Evolutionary conservation across 805 yeast species (phyloP).

Genomic region (Metschnikowia chrysomelidarum): DNA sequence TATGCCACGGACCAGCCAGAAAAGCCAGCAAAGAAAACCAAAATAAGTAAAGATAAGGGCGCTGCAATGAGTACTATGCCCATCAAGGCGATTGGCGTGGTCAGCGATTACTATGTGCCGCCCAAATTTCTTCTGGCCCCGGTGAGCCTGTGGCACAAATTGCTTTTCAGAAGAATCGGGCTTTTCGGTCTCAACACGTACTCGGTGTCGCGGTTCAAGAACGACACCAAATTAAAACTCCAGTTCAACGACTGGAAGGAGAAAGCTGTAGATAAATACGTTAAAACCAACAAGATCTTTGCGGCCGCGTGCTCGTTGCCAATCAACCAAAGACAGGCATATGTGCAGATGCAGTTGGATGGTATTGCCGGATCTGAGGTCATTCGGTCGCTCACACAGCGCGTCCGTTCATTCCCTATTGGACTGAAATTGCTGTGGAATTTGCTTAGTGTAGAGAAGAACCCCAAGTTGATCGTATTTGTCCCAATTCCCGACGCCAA

Average conservation of each 20-base stretch:
- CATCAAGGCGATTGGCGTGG: conserved; percentile 36
- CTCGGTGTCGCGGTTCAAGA: conserved; percentile 46
- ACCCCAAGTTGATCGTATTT: conserved; percentile 72
- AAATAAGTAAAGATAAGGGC: conserved; percentile 6
- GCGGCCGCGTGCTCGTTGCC: conserved; percentile 48
- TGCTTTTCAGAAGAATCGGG: conserved; percentile 61
- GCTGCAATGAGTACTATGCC: conserved; percentile 39
- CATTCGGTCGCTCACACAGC: conserved; percentile 27
- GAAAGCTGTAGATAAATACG: conserved; percentile 73
- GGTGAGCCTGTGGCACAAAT: conserved; percentile 39
- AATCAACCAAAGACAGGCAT: conserved; percentile 33
- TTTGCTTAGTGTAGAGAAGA: conserved; percentile 60
- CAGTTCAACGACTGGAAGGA: conserved; percentile 83
- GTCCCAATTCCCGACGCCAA: conserved; percentile 57
- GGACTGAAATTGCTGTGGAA: conserved; percentile 71
- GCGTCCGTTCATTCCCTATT: conserved; percentile 49
- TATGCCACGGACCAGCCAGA: conserved; percentile 17
- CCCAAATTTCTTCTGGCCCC: conserved; percentile 28
- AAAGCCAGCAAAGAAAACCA: conserved; percentile 9
- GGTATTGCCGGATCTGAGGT: conserved; percentile 36
- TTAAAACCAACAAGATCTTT: conserved; percentile 78
- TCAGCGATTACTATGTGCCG: conserved; percentile 44
- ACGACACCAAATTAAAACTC: conserved; percentile 42
- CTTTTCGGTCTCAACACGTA: conserved; percentile 66
- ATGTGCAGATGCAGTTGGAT: conserved; percentile 41